Conservation (phyloP, 768 basidiomycete species). For the Boletellus sp. region DNA sequence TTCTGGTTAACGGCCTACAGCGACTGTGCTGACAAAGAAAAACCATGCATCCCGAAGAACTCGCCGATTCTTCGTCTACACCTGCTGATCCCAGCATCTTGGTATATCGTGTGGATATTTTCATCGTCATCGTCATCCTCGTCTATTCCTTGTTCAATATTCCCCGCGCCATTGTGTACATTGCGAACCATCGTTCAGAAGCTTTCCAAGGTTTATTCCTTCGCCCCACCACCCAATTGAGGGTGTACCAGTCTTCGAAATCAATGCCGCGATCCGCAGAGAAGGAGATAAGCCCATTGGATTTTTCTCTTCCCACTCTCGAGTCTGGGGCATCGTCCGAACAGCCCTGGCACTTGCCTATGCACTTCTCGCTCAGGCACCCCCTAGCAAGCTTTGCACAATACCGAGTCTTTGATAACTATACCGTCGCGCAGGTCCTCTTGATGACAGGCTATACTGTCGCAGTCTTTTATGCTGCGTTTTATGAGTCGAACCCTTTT, state of each 20-base stretch:
- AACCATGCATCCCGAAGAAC: slow-evolving; percentile 8
- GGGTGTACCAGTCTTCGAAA: neutral
- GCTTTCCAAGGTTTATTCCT: slow-evolving; percentile 50
- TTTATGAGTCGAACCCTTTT: slow-evolving; percentile 52
- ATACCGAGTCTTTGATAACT: slow-evolving; percentile 41
- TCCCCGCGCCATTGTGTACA: slow-evolving; percentile 49
- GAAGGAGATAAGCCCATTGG: neutral
- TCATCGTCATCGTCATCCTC: slow-evolving; percentile 40
- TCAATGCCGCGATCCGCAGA: neutral
- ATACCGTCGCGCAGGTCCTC: slow-evolving; percentile 47
- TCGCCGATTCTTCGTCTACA: neutral
- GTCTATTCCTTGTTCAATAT: slow-evolving; percentile 40
- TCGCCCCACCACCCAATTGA: slow-evolving; percentile 14
- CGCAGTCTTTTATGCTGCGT: slow-evolving; percentile 43
- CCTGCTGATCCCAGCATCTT: slow-evolving; percentile 1
- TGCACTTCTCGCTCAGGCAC: slow-evolving; percentile 40
- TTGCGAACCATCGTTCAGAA: slow-evolving; percentile 43
- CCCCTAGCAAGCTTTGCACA: slow-evolving; percentile 41
- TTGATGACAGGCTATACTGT: slow-evolving; percentile 46
- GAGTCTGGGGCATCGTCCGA: neutral
- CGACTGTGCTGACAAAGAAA: neutral
- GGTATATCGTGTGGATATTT: slow-evolving; percentile 38
- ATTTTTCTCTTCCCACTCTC: neutral
- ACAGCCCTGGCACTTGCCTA: slow-evolving; percentile 32
- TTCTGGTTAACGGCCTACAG: too few relatives aligned